phyloP scores from a whole-genome alignment of 768 basidiomycete species.

The Hypsizygus marmoreus region DNA sequence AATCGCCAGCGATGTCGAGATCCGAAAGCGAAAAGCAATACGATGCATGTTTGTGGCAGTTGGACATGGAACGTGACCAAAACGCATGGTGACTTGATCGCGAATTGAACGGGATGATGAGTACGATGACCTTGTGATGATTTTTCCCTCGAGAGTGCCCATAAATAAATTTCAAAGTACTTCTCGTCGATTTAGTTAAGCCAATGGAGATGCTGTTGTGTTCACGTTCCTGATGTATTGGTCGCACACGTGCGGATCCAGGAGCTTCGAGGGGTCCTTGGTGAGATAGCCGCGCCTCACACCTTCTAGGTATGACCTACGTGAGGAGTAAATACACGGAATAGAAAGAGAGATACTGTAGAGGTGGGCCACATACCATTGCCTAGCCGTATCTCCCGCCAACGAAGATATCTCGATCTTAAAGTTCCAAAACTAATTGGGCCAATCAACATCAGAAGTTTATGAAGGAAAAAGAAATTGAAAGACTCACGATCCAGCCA shows the following conservation, averaged over 20 bases:
- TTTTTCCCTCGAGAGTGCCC: no score
- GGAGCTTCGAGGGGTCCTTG: conserved; percentile 53
- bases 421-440: conserved; percentile 64
- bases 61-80: no score
- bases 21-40: no score
- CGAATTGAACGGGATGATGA: no score
- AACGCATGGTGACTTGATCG: no score
- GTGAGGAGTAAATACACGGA: neutral
- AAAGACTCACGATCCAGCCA: conserved; percentile 64
- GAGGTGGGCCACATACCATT: conserved; percentile 51
- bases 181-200: neutral
- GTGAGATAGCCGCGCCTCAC: conserved; percentile 62
- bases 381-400: conserved; percentile 54
- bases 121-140: no score
- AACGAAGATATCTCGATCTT: conserved; percentile 59
- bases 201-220: neutral
- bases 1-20: no score
- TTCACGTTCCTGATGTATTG: conserved; percentile 37
- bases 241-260: conserved; percentile 66
- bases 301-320: conserved; percentile 73
- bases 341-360: neutral
- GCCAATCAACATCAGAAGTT: neutral
- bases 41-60: no score
- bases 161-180: neutral
- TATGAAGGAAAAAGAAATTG: neutral